These are phyloP conservation scores for Alternaria dauci DNA, from an alignment of 2,329 filamentous ascomycete genomes.

Conservation along the genomic window DNA sequence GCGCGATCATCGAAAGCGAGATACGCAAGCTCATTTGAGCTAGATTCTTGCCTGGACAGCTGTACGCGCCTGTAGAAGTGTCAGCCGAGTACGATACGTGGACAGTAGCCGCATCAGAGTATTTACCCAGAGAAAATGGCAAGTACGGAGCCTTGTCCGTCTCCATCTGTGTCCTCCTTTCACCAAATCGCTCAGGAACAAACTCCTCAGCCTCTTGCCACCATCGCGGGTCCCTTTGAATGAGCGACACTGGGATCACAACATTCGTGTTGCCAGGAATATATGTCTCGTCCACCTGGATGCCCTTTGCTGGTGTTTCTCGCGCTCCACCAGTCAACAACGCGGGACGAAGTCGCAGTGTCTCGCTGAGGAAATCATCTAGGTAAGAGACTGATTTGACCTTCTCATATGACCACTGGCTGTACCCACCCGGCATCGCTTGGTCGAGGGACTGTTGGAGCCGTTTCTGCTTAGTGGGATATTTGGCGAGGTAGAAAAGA, in stretches of 20 bases:
- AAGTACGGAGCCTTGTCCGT: slow-evolving; percentile 29
- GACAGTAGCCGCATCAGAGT: neutral
- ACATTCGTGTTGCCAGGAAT: slow-evolving; percentile 27
- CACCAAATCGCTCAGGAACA: slow-evolving; percentile 29
- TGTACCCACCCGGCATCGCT: slow-evolving; percentile 32
- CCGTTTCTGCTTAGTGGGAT: slow-evolving; percentile 39
- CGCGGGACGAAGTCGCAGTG: slow-evolving; percentile 52
- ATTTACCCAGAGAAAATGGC: slow-evolving; percentile 25
- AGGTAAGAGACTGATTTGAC: slow-evolving; percentile 39
- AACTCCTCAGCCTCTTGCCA: slow-evolving; percentile 24
- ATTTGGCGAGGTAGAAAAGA: slow-evolving; percentile 47
- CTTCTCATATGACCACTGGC: slow-evolving; percentile 43
- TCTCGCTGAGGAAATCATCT: slow-evolving; percentile 47
- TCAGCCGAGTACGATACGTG: neutral
- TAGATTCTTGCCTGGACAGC: slow-evolving; percentile 30
- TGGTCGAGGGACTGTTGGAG: slow-evolving; percentile 44
- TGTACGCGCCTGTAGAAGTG: slow-evolving; percentile 20
- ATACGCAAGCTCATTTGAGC: slow-evolving; percentile 24
- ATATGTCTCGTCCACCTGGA: slow-evolving; percentile 31
- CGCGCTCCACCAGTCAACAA: slow-evolving; percentile 49
- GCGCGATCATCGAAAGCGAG: slow-evolving; percentile 21
- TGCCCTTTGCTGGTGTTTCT: slow-evolving; percentile 49
- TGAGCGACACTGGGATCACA: slow-evolving; percentile 13
- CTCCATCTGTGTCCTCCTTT: slow-evolving; percentile 24
- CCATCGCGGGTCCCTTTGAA: slow-evolving; percentile 24